These are phyloP conservation scores for Cornus controversa DNA, from an alignment of 148 eudicot genomes.

Conservation along the genomic window DNA sequence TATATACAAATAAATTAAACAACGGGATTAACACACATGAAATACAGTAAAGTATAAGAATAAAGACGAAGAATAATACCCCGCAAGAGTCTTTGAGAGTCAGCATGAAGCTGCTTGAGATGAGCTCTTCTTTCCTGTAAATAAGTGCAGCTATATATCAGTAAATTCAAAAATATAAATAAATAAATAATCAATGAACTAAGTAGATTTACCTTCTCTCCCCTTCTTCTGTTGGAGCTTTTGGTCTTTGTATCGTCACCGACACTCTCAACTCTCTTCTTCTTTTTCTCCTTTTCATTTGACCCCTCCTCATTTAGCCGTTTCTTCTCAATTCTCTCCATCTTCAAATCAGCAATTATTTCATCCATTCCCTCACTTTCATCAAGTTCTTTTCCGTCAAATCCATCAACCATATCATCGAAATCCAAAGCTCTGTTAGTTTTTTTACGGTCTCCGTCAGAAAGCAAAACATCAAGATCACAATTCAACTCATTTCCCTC, in stretches of 20 bases:
- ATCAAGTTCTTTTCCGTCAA: slow-evolving; percentile 8
- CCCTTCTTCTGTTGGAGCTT: slow-evolving; percentile 37
- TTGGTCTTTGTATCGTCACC: slow-evolving; percentile 29
- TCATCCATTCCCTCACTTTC: slow-evolving; percentile 10
- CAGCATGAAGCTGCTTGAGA: slow-evolving; percentile 53
- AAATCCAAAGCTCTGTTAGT: slow-evolving; percentile 56
- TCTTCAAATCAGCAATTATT: slow-evolving; percentile 11
- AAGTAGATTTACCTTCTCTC: slow-evolving; percentile 43
- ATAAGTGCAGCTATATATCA: neutral
- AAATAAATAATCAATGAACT: neutral
- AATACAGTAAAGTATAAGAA: neutral
- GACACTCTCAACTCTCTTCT: slow-evolving; percentile 24
- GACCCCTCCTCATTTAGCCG: slow-evolving; percentile 12
- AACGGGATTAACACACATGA: neutral
- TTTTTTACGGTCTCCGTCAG: slow-evolving; percentile 18
- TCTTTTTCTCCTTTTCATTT: slow-evolving; percentile 27
- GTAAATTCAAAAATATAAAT: neutral
- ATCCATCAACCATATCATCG: slow-evolving; percentile 25
- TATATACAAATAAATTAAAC: neutral
- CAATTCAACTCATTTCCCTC: slow-evolving; percentile 3
- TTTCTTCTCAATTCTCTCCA: slow-evolving; percentile 22
- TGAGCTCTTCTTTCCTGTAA: slow-evolving; percentile 46
- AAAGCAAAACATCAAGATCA: slow-evolving; percentile 13
- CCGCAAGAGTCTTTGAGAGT: slow-evolving; percentile 60
- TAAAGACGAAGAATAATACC: slow-evolving; percentile 24